A percentile compares a stretch with the other conserved stretches of the same genome.
phyloP scores from a whole-genome alignment of 805 yeast genomes.

The Maudiozyma barnettii region DNA sequence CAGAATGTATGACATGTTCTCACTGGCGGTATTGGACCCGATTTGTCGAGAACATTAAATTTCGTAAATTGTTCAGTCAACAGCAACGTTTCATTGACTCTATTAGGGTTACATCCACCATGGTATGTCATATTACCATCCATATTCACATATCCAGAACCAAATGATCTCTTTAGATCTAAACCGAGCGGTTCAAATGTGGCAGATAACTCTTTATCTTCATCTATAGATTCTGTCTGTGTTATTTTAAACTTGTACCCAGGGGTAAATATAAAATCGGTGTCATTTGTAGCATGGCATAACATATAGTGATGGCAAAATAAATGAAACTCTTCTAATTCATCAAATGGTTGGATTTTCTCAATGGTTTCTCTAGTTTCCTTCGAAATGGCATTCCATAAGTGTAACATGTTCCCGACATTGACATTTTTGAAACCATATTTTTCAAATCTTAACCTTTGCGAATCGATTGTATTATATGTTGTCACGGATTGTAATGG shows the following conservation, averaged over 20 bases:
- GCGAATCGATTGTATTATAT: slow-evolving; percentile 45
- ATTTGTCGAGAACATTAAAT: slow-evolving; percentile 4
- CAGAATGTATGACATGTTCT: slow-evolving; percentile 55
- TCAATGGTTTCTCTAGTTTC: slow-evolving; percentile 35
- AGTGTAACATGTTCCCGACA: slow-evolving; percentile 43
- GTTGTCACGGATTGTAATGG: slow-evolving; percentile 56
- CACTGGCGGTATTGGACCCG: slow-evolving; percentile 18
- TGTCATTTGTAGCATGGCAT: slow-evolving; percentile 49
- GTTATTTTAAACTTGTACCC: slow-evolving; percentile 3
- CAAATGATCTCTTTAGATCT: slow-evolving; percentile 18
- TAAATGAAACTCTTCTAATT: slow-evolving; percentile 70
- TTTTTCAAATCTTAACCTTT: slow-evolving; percentile 38
- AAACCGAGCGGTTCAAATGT: slow-evolving; percentile 1
- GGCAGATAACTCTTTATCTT: neutral
- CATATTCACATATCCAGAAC: slow-evolving; percentile 9
- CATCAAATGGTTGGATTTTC: slow-evolving; percentile 63
- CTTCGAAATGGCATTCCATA: slow-evolving; percentile 44
- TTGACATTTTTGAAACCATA: slow-evolving; percentile 42
- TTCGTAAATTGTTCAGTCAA: slow-evolving; percentile 3
- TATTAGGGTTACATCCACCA: slow-evolving; percentile 31
- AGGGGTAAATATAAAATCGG: slow-evolving; percentile 6
- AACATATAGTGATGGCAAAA: slow-evolving; percentile 69
- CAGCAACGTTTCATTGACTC: slow-evolving; percentile 18
- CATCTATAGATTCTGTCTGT: neutral
- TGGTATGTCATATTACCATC: slow-evolving; percentile 17